Percentiles rank a stretch among this genome's conserved stretches.
These are phyloP conservation scores for Eucalyptus tenuipes DNA, from an alignment of 345 rosid genomes.

Conservation along the genomic window DNA sequence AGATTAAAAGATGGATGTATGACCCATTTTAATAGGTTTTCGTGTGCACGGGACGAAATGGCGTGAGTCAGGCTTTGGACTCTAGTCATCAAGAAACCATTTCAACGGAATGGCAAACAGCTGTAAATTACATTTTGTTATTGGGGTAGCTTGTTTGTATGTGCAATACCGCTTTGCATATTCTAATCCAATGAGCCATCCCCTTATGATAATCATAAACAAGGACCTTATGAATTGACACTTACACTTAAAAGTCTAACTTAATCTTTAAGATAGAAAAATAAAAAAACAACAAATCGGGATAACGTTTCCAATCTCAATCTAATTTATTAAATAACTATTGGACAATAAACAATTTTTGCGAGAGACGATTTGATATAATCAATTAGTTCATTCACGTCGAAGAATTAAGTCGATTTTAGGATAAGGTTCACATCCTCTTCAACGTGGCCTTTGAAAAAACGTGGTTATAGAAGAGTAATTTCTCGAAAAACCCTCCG, in stretches of 20 bases:
- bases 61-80: not conserved
- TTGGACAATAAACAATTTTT: not conserved
- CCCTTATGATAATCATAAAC: not conserved
- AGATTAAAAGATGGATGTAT: not conserved
- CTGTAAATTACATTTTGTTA: not conserved
- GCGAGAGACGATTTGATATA: accelerated
- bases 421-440: not conserved
- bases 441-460: not conserved
- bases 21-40: not conserved
- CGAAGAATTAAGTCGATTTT: not conserved
- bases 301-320: not conserved
- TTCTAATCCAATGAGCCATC: not conserved
- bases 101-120: not conserved
- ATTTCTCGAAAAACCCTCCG: not conserved
- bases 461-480: not conserved
- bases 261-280: not conserved
- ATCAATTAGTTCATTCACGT: not conserved
- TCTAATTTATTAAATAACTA: not conserved
- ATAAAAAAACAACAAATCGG: not conserved
- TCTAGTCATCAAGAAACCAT: not conserved
- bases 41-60: not conserved
- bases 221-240: not conserved
- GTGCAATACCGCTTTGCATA: not conserved
- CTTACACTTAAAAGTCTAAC: not conserved
- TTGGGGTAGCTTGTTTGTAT: not conserved